These are phyloP conservation scores for Phytophthora meadii DNA, from an alignment of 352 stramenopile genomes.

Conservation along the genomic window DNA sequence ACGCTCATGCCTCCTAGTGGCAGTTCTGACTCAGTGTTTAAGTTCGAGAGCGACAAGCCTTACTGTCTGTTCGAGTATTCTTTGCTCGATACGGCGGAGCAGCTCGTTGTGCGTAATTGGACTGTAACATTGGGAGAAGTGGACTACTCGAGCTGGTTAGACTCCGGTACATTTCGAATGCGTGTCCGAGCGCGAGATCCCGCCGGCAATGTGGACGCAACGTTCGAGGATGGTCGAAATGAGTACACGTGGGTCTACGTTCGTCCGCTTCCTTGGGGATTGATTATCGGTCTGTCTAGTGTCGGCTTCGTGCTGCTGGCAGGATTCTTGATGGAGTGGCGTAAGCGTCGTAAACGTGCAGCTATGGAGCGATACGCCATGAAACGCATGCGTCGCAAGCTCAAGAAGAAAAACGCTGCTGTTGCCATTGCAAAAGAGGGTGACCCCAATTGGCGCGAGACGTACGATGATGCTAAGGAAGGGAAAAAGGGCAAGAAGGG, in stretches of 20 bases:
- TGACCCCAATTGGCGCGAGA: slow-evolving; percentile 81
- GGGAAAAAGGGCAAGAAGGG: slow-evolving; percentile 62
- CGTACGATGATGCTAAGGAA: slow-evolving; percentile 70
- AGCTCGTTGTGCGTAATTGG: slow-evolving; percentile 87
- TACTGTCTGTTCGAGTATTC: slow-evolving; percentile 95
- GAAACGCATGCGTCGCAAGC: slow-evolving; percentile 94
- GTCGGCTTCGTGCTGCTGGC: slow-evolving; percentile 78
- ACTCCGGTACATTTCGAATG: slow-evolving; percentile 91
- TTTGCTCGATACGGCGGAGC: slow-evolving; percentile 85
- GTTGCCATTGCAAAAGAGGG: slow-evolving; percentile 79
- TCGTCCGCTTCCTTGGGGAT: slow-evolving; percentile 87
- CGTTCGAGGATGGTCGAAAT: slow-evolving; percentile 87
- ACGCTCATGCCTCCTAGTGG: slow-evolving; percentile 52
- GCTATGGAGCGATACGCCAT: slow-evolving; percentile 95
- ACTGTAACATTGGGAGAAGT: slow-evolving; percentile 56
- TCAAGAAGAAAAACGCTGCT: slow-evolving; percentile 89
- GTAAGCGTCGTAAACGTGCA: slow-evolving; percentile 88
- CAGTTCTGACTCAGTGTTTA: slow-evolving; percentile 83
- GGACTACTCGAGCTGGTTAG: slow-evolving; percentile 58
- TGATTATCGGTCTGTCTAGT: slow-evolving; percentile 87
- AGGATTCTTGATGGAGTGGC: slow-evolving; percentile 92
- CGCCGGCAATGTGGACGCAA: slow-evolving; percentile 92
- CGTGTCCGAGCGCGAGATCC: slow-evolving; percentile 91
- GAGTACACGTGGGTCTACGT: slow-evolving; percentile 94
- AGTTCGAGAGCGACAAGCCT: slow-evolving; percentile 88